Conservation (phyloP, 768 basidiomycete genomes). For the Rhizopogon salebrosus region DNA sequence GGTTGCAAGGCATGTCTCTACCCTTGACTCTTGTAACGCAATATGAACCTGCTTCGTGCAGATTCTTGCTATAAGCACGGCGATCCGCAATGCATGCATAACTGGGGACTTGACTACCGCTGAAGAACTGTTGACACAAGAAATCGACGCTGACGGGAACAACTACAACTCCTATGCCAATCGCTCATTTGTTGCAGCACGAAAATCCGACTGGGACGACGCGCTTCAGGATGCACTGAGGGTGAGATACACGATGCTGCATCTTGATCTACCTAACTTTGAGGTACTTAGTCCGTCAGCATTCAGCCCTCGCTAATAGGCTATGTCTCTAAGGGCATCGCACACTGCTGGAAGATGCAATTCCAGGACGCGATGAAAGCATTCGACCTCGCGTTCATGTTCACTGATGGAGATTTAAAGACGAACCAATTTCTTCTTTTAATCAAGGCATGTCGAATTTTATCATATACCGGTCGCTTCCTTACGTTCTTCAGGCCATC, state of each 20-base stretch:
- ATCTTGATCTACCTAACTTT: not conserved
- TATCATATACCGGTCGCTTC: not conserved
- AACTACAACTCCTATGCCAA: not conserved
- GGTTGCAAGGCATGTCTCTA: not conserved
- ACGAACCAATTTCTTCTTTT: not conserved
- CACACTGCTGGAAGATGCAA: not conserved
- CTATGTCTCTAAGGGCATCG: not conserved
- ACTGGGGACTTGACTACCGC: not conserved
- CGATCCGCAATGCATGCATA: not conserved
- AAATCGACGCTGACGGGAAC: not conserved
- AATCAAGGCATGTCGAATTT: not conserved
- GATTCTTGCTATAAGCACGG: not conserved
- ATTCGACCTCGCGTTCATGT: not conserved
- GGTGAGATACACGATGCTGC: not conserved
- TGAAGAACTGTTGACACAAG: not conserved
- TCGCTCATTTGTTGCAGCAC: not conserved
- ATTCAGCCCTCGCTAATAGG: not conserved
- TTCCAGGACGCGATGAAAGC: not conserved
- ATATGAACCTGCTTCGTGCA: not conserved
- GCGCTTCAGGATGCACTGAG: not conserved
- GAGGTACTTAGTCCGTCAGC: not conserved
- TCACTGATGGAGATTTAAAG: not conserved
- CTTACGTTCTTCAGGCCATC: not conserved
- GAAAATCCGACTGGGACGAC: not conserved
- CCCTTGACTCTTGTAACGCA: not conserved